Evolutionary conservation across 805 yeast species (phyloP).

Genomic region (Lipomyces japonicus): DNA sequence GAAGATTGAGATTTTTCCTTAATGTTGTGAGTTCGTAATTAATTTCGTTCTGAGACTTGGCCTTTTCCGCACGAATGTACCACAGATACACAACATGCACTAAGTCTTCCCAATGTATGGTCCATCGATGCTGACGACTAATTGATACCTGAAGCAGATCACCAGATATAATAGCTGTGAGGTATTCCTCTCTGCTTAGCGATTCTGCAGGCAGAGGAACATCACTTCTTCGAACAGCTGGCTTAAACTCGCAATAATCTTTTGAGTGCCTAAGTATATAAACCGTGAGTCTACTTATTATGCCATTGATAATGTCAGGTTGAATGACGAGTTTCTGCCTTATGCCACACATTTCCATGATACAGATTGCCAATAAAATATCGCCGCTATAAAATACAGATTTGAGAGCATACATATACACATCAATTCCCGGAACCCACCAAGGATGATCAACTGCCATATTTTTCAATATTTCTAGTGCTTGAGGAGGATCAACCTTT

Average conservation of each 20-base stretch:
- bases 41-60: too few species aligned
- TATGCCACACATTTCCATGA: neutral
- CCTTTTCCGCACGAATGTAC: too few species aligned
- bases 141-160: neutral
- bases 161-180: neutral
- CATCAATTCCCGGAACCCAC: constrained; percentile 6
- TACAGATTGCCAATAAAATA: neutral
- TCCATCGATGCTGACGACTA: neutral
- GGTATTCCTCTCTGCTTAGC: neutral
- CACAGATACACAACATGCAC: neutral
- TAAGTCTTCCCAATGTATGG: neutral
- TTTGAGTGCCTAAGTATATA: neutral
- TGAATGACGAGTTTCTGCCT: neutral
- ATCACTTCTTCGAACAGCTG: neutral
- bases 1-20: too few species aligned
- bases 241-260: too few species aligned
- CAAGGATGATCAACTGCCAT: constrained; percentile 6
- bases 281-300: neutral
- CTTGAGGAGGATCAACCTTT: neutral
- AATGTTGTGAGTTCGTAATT: too few species aligned
- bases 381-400: constrained; percentile 11
- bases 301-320: neutral
- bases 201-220: neutral
- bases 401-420: constrained; percentile 1
- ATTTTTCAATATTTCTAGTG: neutral